Base-by-base conservation (phyloP, 2,329 filamentous ascomycete genomes). In the Monosporascus sp. region DNA sequence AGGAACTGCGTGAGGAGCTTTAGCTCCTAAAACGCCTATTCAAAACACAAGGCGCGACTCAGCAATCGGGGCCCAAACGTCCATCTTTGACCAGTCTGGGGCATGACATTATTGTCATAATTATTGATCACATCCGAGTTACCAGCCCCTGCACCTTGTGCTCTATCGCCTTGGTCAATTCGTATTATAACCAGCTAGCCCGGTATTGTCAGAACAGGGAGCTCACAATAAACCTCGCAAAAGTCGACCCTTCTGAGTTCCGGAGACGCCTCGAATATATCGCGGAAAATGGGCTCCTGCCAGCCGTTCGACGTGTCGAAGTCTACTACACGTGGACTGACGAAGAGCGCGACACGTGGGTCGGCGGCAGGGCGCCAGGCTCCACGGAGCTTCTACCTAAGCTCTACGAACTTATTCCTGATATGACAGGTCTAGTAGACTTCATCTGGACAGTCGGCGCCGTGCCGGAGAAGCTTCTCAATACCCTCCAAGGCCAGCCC, bases 51-150 rank as follows among this genome's bases (percentile, higher is more conserved):
- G 8, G 8, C 27, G 25, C 46, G 3, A 58, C 52, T 36, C 46
- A 49, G n/a, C 55, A 60, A 41, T 55, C 57, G 3, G 46, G 54
- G 18, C 57, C 58, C 38, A 20, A 48, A 62, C 45, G 57, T 17
- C 42, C 53, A 6, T 51, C 48, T 14, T 27, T 51, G 34, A 42
- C 38, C 24, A 38, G 27, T 3, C 39, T 56, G 20, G 47, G 53
- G 1, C 24, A 54, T 22, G 54, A 56, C 24, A 45, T 51, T 27
- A 31, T 56, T 3, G 31, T 36, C 44, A 48, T 54, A 11, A 53
- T 54, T 15, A 25, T 50, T 15, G 56, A 53, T 14, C 17, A 52
- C 3, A 24, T 58, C 11, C 48, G 49, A n/a, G 27, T 36, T 14
- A 51, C 39, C 14, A 54, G 54, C 22, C 51, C 51, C 6, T 14